A percentile compares a stretch with the other conserved stretches of the same genome.
Conservation (phyloP, 441 rosid species). For the Erysimum pusillum region DNA sequence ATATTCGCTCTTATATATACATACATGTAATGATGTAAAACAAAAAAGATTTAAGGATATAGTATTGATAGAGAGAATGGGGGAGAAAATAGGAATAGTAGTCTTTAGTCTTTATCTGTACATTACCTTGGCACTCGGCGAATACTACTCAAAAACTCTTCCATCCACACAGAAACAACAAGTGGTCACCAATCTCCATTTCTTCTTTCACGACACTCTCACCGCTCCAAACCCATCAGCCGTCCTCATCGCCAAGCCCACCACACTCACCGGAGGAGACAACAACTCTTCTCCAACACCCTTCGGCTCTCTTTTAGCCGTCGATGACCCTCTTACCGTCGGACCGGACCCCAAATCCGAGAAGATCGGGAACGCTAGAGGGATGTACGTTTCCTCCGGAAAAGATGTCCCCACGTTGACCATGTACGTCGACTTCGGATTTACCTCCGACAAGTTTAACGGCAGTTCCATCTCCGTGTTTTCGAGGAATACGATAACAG, state of each 20-base stretch:
- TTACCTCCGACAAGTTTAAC: slow-evolving; percentile 37
- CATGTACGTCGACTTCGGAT: slow-evolving; percentile 42
- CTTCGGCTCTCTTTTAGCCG: slow-evolving; percentile 39
- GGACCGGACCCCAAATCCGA: slow-evolving; percentile 38
- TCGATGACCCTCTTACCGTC: slow-evolving; percentile 42
- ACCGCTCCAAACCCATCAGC: slow-evolving; percentile 38
- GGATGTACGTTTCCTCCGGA: slow-evolving; percentile 43
- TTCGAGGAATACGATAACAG: slow-evolving; percentile 50
- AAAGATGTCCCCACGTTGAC: slow-evolving; percentile 34
- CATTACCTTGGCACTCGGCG: slow-evolving; percentile 19
- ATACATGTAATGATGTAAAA: neutral
- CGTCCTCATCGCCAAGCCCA: slow-evolving; percentile 36
- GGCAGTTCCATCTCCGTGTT: slow-evolving; percentile 40
- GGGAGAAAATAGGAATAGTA: neutral
- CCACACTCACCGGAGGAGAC: neutral
- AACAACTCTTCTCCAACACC: slow-evolving; percentile 14
- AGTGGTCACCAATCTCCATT: slow-evolving; percentile 54
- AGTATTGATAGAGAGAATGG: neutral
- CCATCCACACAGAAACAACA: slow-evolving; percentile 19
- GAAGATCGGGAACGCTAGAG: slow-evolving; percentile 42
- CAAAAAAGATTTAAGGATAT: neutral
- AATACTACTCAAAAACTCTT: slow-evolving; percentile 46
- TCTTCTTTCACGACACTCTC: slow-evolving; percentile 63
- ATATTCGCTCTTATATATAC: neutral
- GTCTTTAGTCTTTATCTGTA: slow-evolving; percentile 17